Evolutionary conservation across 2,329 filamentous ascomycete genomes (phyloP).

Genomic region (Fusarium duplospermum): DNA sequence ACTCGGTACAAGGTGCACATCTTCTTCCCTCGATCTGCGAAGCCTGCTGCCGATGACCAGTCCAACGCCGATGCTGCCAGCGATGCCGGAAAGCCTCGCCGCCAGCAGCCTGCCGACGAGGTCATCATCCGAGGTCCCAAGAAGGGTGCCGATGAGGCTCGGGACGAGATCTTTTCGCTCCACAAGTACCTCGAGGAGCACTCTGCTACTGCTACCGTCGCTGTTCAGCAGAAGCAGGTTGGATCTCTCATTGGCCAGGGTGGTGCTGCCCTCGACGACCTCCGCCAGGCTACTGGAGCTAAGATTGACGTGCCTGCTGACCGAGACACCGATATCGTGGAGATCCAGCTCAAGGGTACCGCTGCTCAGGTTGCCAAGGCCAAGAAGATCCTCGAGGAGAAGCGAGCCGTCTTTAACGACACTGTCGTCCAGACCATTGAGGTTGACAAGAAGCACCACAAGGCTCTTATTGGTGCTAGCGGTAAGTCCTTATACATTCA

Average conservation of each 20-base stretch:
- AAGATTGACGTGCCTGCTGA: conserved; percentile 92
- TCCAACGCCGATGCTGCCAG: conserved; percentile 76
- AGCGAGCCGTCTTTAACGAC: conserved; percentile 87
- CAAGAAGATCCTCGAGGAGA: conserved; percentile 89
- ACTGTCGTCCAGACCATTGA: conserved; percentile 87
- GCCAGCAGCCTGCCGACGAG: conserved; percentile 85
- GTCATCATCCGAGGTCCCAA: conserved; percentile 91
- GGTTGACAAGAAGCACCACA: conserved; percentile 95
- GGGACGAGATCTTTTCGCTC: conserved; percentile 89
- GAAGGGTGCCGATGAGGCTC: conserved; percentile 90
- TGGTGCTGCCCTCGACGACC: conserved; percentile 89
- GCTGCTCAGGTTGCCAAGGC: conserved; percentile 91
- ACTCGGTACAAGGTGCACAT: conserved; percentile 94
- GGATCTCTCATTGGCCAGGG: conserved; percentile 94
- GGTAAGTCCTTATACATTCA: conserved; percentile 68
- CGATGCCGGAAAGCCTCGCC: conserved; percentile 73
- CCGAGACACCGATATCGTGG: conserved; percentile 79
- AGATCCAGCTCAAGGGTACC: conserved; percentile 92
- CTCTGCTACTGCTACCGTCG: conserved; percentile 81
- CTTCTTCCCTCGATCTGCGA: conserved; percentile 83
- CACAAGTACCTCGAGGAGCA: conserved; percentile 92
- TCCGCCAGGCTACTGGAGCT: conserved; percentile 85
- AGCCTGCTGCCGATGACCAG: conserved; percentile 74
- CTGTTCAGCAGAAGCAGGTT: conserved; percentile 90
- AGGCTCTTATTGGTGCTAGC: conserved; percentile 86